Conservation (phyloP, 202 grass and related monocot genomes). For the Eragrostis tef region DNA sequence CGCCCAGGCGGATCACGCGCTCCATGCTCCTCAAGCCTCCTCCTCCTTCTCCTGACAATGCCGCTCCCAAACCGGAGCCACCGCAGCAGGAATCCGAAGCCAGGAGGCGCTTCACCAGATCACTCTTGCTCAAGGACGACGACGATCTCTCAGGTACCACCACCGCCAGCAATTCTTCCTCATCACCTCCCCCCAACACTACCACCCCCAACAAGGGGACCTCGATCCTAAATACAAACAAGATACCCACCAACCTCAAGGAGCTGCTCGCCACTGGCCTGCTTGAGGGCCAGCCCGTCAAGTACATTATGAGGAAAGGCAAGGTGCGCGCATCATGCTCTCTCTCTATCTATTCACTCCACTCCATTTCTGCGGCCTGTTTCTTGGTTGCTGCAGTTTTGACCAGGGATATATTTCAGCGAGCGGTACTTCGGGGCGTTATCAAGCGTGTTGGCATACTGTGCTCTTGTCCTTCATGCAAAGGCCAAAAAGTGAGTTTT, state of each 20-base stretch:
- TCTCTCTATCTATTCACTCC: not conserved
- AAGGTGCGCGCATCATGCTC: slow-evolving; percentile 48
- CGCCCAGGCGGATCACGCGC: slow-evolving; percentile 62
- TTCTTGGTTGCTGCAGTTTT: slow-evolving; percentile 51
- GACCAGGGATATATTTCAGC: slow-evolving; percentile 57
- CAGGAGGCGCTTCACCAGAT: slow-evolving; percentile 63
- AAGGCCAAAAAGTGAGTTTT: slow-evolving; percentile 67
- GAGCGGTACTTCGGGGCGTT: slow-evolving; percentile 70
- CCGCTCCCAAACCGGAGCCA: not conserved
- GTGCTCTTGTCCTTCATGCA: slow-evolving; percentile 79
- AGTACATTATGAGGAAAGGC: slow-evolving; percentile 69
- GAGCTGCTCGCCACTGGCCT: slow-evolving; percentile 75
- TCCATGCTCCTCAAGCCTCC: slow-evolving; percentile 50
- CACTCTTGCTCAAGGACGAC: slow-evolving; percentile 58
- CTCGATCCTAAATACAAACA: slow-evolving; percentile 4
- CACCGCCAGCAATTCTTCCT: slow-evolving; percentile 41
- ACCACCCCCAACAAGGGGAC: slow-evolving; percentile 45
- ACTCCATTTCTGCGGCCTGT: not conserved
- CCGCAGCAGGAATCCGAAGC: not conserved
- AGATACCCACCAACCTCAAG: slow-evolving; percentile 65
- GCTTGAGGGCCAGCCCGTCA: slow-evolving; percentile 86
- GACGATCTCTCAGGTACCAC: slow-evolving; percentile 38
- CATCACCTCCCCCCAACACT: slow-evolving; percentile 32
- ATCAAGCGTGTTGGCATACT: slow-evolving; percentile 72
- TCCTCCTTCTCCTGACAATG: slow-evolving; percentile 1